Evolutionary conservation across 495 filamentous ascomycete species (phyloP).

Genomic region (Aspergillus nanangensis): DNA sequence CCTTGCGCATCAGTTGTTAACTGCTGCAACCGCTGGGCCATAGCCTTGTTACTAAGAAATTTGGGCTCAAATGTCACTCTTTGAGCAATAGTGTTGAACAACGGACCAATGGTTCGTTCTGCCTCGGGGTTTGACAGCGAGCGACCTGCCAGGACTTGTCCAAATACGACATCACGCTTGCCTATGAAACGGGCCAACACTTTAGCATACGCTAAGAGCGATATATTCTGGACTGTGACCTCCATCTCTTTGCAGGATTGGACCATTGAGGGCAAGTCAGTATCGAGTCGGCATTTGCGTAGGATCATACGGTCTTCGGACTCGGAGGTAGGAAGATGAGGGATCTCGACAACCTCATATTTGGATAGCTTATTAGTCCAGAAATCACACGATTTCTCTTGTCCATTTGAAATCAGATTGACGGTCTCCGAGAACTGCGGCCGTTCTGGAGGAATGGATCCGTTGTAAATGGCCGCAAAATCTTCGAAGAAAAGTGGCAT

Average conservation of each 20-base stretch:
- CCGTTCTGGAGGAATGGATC: slow-evolving; percentile 9
- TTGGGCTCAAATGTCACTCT: slow-evolving; percentile 34
- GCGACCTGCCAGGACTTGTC: slow-evolving; percentile 66
- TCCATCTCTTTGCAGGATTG: slow-evolving; percentile 50
- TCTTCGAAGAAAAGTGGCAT: slow-evolving; percentile 63
- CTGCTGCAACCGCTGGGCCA: slow-evolving; percentile 44
- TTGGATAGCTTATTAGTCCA: slow-evolving; percentile 34
- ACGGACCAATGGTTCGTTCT: slow-evolving; percentile 71
- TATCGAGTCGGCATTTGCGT: slow-evolving; percentile 25
- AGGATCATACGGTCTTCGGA: slow-evolving; percentile 20
- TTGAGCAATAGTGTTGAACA: slow-evolving; percentile 85
- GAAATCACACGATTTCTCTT: slow-evolving; percentile 28
- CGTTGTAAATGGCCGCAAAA: slow-evolving; percentile 38
- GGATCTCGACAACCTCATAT: slow-evolving; percentile 20
- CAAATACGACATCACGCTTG: slow-evolving; percentile 65
- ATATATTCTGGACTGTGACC: slow-evolving; percentile 70
- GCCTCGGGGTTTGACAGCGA: slow-evolving; percentile 59
- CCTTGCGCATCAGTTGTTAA: slow-evolving; percentile 63
- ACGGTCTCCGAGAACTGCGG: slow-evolving; percentile 30
- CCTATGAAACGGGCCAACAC: slow-evolving; percentile 59
- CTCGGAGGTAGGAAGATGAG: slow-evolving; percentile 6
- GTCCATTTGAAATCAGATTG: slow-evolving; percentile 15
- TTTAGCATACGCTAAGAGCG: slow-evolving; percentile 66
- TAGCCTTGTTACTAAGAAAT: slow-evolving; percentile 44
- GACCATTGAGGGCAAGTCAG: slow-evolving; percentile 36